Evolutionary conservation across 179 eudicot species (phyloP), one percentile per base, ranked within the genome.

Genomic region (Spergularia azorica): DNA sequence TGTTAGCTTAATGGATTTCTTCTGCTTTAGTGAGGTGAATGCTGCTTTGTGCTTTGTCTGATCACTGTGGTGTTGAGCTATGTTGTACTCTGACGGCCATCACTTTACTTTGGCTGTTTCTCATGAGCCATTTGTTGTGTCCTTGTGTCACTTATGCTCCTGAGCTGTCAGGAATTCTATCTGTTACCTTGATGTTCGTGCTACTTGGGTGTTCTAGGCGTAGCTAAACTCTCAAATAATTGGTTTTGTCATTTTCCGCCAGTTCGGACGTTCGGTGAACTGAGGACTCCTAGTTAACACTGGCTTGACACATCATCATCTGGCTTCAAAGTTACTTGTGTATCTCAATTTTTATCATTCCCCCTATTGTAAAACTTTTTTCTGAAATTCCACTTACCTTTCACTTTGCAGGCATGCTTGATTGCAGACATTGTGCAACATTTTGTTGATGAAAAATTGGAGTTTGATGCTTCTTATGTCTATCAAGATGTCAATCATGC

Each of bases 401-500:
- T 71, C 59, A 62, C 69, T 79, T 81, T 86, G 85, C 77, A 96
- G 99, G 96, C 98, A 65, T 96, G 99, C 86, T 89, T 96, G 76
- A 90, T 96, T 82, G 99, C 98, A 70, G 99, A 96, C 80, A 87
- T 96, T 76, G 93, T 96, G 73, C 97, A 96, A 87, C 98, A 96
- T 77, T 96, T 96, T 85, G 92, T 96, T 76, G 97, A 96, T 82
- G 97, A 95, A 68, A 90, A 94, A 79, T 79, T 96, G 87, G 99
- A 96, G 75, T 96, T 96, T 77, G 99, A 96, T 80, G 79, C 99
- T 81, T 89, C 94, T 82, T 92, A 90, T 80, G 91, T 96, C 70
- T 96, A 94, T 83, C 86, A 94, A 80, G 99, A 96, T 83, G 96
- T 96, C 67, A 88, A 89, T 78, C 91, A 87, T 70, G 95, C 99